A percentile compares a stretch with the other conserved stretches of the same genome.
phyloP scores from a whole-genome alignment of 164 flowering plant genomes.

The Umbilicus rupestris region DNA sequence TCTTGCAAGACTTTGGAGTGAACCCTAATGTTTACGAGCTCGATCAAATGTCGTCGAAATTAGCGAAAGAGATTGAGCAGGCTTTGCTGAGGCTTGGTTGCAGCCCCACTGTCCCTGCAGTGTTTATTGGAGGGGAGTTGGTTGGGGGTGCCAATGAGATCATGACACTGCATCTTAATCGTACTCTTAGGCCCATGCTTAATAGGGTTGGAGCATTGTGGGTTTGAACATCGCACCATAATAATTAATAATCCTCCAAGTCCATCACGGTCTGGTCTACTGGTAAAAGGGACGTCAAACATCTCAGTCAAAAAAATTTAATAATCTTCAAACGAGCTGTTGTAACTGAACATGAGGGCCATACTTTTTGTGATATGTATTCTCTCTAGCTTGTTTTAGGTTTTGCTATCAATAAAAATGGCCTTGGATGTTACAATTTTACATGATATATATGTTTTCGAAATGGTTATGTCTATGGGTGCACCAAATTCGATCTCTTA shows the following conservation, averaged over 20 bases:
- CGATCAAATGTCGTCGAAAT: constrained; percentile 7
- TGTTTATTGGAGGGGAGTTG: constrained; percentile 6
- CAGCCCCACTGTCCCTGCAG: constrained; percentile 9
- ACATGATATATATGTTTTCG: too few species aligned
- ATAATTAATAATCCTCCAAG: not conserved
- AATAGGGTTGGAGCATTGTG: constrained; percentile 6
- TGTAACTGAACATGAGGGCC: not conserved
- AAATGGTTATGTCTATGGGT: too few species aligned
- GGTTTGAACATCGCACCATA: not conserved
- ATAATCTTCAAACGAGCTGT: too few species aligned
- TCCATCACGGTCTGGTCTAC: too few species aligned
- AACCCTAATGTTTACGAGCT: constrained; percentile 9
- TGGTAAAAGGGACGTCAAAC: too few species aligned
- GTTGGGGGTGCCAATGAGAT: constrained; percentile 11
- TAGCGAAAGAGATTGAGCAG: constrained; percentile 9
- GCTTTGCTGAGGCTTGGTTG: constrained; percentile 5
- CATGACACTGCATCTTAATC: constrained; percentile 10
- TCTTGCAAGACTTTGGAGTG: constrained; percentile 8
- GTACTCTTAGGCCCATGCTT: constrained; percentile 7
- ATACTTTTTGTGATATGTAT: not conserved
- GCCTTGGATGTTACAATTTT: too few species aligned
- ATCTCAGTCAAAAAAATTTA: too few species aligned
- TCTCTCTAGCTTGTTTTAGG: constrained; percentile 1
- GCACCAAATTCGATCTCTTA: too few species aligned
- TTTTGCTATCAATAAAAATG: not conserved